Conservation (phyloP, 2,329 filamentous ascomycete species). For the Graphium sp. region DNA sequence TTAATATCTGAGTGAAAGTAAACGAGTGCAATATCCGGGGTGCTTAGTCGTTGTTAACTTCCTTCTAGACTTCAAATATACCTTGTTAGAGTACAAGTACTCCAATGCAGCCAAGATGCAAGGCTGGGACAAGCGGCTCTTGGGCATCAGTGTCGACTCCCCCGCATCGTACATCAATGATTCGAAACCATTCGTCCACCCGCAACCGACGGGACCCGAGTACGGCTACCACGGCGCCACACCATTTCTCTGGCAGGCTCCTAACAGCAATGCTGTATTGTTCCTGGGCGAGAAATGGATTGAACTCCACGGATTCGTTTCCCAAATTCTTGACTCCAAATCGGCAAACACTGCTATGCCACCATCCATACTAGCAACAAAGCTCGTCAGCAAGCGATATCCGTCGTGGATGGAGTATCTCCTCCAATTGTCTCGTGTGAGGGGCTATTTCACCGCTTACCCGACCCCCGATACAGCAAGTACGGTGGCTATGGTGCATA, state of each 20-base stretch:
- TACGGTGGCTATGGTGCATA: slow-evolving; percentile 57
- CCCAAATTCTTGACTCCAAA: slow-evolving; percentile 25
- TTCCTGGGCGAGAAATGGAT: slow-evolving; percentile 77
- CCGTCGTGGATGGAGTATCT: slow-evolving; percentile 69
- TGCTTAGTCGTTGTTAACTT: no score
- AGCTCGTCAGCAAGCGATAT: slow-evolving; percentile 47
- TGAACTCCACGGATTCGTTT: slow-evolving; percentile 68
- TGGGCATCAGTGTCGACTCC: slow-evolving; percentile 68
- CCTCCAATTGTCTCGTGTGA: slow-evolving; percentile 56
- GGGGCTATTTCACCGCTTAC: slow-evolving; percentile 68
- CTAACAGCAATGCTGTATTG: slow-evolving; percentile 65
- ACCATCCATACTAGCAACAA: slow-evolving; percentile 19
- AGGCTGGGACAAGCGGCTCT: slow-evolving; percentile 35
- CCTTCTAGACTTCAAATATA: slow-evolving; percentile 51
- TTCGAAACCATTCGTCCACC: slow-evolving; percentile 33
- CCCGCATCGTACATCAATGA: slow-evolving; percentile 49
- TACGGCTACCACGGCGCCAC: slow-evolving; percentile 16
- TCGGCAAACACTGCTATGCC: slow-evolving; percentile 13
- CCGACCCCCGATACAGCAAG: slow-evolving; percentile 40
- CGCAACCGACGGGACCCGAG: slow-evolving; percentile 14
- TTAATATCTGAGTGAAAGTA: background rate
- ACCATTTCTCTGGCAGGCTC: slow-evolving; percentile 72
- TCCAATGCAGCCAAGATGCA: slow-evolving; percentile 29
- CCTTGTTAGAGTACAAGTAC: slow-evolving; percentile 61
- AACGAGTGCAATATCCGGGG: no score